Evolutionary conservation across 805 yeast species (phyloP).

Genomic region (Jamesozyma spencerorum): DNA sequence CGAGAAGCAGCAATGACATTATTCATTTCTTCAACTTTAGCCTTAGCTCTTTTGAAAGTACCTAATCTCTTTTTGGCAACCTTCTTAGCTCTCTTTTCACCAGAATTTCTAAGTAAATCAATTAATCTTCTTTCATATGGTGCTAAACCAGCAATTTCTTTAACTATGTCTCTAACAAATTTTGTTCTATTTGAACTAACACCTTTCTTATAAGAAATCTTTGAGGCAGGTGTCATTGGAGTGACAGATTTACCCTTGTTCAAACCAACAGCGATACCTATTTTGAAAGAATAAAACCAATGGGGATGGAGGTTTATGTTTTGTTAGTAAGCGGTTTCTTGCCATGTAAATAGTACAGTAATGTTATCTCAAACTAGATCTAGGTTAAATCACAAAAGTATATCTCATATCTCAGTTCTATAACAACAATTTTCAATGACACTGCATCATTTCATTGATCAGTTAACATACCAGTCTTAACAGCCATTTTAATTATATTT

Average conservation of each 20-base stretch:
- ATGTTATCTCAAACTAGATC: too few species aligned
- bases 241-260: constrained; percentile 99
- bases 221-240: constrained; percentile 72
- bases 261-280: constrained; percentile 70
- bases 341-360: too few species aligned
- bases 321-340: too few species aligned
- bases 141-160: constrained; percentile 97
- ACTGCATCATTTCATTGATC: background rate
- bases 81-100: constrained; percentile 99
- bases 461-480: constrained; percentile 40
- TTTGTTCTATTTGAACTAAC: constrained; percentile 88
- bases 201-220: constrained; percentile 94
- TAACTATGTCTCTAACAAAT: constrained; percentile 89
- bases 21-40: constrained; percentile 98
- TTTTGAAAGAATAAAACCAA: too few species aligned
- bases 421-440: background rate
- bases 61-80: constrained; percentile 99
- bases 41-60: constrained; percentile 98
- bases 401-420: background rate
- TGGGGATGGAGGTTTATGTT: too few species aligned
- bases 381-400: background rate
- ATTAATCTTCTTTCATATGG: constrained; percentile 99
- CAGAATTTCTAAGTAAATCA: constrained; percentile 98
- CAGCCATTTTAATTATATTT: constrained; percentile 41
- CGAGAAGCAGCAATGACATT: constrained; percentile 92